These are phyloP conservation scores for Talaromyces sp. DNA, from an alignment of 2,329 filamentous ascomycete genomes.

Conservation along the genomic window DNA sequence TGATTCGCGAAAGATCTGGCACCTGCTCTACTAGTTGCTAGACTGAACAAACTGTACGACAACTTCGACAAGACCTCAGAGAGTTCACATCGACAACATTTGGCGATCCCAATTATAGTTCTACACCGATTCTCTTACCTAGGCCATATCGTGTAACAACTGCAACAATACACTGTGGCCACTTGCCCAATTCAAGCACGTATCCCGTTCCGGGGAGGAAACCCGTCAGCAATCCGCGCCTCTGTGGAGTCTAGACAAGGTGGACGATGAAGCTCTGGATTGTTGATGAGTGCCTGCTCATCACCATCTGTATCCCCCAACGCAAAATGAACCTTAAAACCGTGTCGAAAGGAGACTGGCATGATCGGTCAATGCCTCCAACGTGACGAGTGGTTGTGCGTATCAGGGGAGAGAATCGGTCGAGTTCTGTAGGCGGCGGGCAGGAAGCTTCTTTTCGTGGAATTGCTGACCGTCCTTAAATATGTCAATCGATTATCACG, in stretches of 20 bases:
- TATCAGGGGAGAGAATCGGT: neutral
- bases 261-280: too few relatives aligned
- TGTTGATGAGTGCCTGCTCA: neutral
- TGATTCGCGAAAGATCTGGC: neutral
- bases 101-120: neutral
- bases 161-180: neutral
- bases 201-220: neutral
- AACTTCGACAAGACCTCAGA: neutral
- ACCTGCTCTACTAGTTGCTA: neutral
- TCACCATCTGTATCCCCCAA: neutral
- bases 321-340: neutral
- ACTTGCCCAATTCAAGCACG: neutral
- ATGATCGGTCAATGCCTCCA: neutral
- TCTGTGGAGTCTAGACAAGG: neutral
- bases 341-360: neutral
- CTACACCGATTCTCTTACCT: neutral
- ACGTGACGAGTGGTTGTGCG: neutral
- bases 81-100: neutral
- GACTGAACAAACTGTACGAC: neutral
- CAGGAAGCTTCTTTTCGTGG: neutral
- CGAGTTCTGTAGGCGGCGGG: neutral
- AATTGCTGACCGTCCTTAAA: neutral
- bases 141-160: neutral
- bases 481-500: neutral
- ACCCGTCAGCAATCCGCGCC: neutral